Base-by-base conservation (phyloP, 2,329 filamentous ascomycete species). In the Dissoconium aciculare region DNA sequence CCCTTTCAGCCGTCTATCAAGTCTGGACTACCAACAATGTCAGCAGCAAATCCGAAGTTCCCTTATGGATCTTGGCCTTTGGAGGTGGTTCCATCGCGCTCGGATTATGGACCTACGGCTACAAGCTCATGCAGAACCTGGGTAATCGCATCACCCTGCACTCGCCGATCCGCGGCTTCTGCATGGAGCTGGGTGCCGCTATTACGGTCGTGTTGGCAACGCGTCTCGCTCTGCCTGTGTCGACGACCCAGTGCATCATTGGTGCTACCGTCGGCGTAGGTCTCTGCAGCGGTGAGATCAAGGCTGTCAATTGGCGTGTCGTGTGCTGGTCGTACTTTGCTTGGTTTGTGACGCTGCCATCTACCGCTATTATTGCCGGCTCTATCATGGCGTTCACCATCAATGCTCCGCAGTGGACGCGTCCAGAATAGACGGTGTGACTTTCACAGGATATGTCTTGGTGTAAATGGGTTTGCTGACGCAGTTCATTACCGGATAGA, bases 191-290 rank as follows among this genome's bases (percentile, higher is more conserved):
- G n/a, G 69, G 67, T 13, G 64, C 65, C 15, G 69, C 69, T 11
- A 60, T 70, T 36, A 73, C 72, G 6, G 63, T 78, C 34, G 65
- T 77, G 27, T 51, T 77, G 40, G 71, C 71, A 14, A 74, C 73
- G 1, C 64, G 67, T 34, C 59, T 77, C 4, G 60, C 64, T 31
- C 63, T 76, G 2, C 71, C 71, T 2, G 62, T 75, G 13, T 73
- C 69, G 2, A 75, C 71, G 2, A 74, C 71, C 0, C 69, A 74
- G 52, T 74, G 71, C 46, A 69, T 72, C 41, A 68, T 63, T 29
- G 69, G 69, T 21, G 63, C 67, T 23, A 69, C 67, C n/a, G 67
- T 73, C 26, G 69, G 69, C 35, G 69, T 73, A 28, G 69, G 67
- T 34, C 60, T 74, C n/a, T 71, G 66, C 51, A 67, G 65, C 26